Evolutionary conservation across 2,329 filamentous ascomycete species (phyloP).

Genomic region (Penicillium sclerotigenum): DNA sequence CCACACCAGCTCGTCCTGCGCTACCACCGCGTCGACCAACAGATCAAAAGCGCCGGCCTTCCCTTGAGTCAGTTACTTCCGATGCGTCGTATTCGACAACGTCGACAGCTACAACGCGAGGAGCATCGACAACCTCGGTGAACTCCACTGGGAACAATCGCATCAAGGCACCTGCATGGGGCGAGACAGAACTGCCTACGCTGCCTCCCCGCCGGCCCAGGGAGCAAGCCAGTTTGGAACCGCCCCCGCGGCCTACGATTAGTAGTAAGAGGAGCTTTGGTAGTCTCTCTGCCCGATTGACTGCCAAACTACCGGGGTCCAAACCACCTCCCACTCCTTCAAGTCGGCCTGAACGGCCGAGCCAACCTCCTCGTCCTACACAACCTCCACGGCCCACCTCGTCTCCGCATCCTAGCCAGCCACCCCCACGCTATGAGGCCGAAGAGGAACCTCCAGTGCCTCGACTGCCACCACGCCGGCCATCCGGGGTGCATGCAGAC

Average conservation of each 20-base stretch:
- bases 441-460: slow-evolving; percentile 18
- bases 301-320: slow-evolving; percentile 5
- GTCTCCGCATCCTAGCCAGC: slow-evolving; percentile 10
- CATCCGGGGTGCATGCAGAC: slow-evolving; percentile 19
- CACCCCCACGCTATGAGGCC: slow-evolving; percentile 3
- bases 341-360: background rate
- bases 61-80: slow-evolving; percentile 53
- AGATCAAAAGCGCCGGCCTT: slow-evolving; percentile 39
- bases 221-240: slow-evolving; percentile 23
- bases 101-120: slow-evolving; percentile 40
- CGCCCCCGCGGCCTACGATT: slow-evolving; percentile 24
- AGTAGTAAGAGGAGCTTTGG: slow-evolving; percentile 15
- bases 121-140: slow-evolving; percentile 32
- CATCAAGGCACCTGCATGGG: slow-evolving; percentile 56
- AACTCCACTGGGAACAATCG: slow-evolving; percentile 32
- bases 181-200: slow-evolving; percentile 53
- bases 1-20: slow-evolving; percentile 35
- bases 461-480: slow-evolving; percentile 25
- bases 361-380: slow-evolving; percentile 4
- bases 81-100: slow-evolving; percentile 50
- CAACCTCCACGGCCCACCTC: slow-evolving; percentile 11
- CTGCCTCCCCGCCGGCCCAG: slow-evolving; percentile 50
- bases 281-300: slow-evolving; percentile 15
- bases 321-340: slow-evolving; percentile 2
- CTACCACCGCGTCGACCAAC: slow-evolving; percentile 48